These are phyloP conservation scores for Stephania cephalantha DNA, from an alignment of 164 flowering plant species.

Conservation along the genomic window DNA sequence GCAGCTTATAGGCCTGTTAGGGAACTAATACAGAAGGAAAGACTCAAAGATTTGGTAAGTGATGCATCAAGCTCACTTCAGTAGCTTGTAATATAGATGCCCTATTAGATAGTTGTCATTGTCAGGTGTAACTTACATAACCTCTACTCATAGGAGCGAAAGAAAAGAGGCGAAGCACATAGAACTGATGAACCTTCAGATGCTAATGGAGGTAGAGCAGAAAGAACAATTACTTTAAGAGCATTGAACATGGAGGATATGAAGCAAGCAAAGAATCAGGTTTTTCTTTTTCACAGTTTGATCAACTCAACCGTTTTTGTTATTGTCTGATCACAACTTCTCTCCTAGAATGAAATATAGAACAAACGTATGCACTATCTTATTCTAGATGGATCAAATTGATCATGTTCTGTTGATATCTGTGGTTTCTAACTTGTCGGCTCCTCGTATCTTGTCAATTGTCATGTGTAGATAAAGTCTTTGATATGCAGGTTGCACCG, in stretches of 20 bases:
- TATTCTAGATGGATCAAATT: neutral
- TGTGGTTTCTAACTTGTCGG: neutral
- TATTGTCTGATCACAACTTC: neutral
- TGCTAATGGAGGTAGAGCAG: conserved; percentile 43
- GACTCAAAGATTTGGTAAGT: conserved; percentile 61
- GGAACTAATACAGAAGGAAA: conserved; percentile 85
- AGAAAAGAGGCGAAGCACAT: conserved; percentile 44
- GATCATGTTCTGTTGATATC: too few relatives aligned
- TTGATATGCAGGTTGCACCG: conserved; percentile 67
- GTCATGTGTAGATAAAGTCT: neutral
- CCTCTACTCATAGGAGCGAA: conserved; percentile 44
- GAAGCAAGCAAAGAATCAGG: conserved; percentile 93
- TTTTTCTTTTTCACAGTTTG: conserved; percentile 10
- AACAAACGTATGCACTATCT: neutral
- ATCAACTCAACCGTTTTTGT: neutral
- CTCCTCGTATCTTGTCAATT: too few relatives aligned
- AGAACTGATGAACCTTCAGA: conserved; percentile 35
- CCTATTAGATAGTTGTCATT: neutral
- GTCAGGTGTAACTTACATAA: neutral
- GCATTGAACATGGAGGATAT: conserved; percentile 88
- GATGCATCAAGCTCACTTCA: neutral
- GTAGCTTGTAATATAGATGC: neutral
- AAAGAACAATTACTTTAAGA: conserved; percentile 51
- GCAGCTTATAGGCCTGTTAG: conserved; percentile 97
- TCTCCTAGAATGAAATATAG: neutral